Evolutionary conservation across 129 eudicot genomes (phyloP), one percentile per base, ranked within the genome.

Genomic region (Solidago caesia): DNA sequence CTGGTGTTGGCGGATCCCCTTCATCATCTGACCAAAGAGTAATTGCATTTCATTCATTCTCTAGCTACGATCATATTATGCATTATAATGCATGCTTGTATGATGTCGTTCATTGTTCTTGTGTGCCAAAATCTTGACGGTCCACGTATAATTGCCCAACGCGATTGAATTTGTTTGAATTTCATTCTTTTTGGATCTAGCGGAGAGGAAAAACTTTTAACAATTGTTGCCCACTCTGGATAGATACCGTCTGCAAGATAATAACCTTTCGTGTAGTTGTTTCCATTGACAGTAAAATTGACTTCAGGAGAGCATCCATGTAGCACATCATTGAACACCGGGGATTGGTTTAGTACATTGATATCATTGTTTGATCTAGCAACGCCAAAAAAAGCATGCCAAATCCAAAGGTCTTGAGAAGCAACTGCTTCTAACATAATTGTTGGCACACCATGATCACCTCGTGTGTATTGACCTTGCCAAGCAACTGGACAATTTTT

Each of bases 41-140:
- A 11, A 46, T 46, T n/a, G 70, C 42, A 62, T 75, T 59, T 5
- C 63, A 55, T 64, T 71, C 82, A 76, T 81, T 67, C 59, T 76
- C 63, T n/a, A n/a, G n/a, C n/a, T 0, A 81, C 53, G 5, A 81
- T 75, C 77, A 68, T 75, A 14, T 81, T 81, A 61, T 74, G 71
- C 42, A 74, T 27, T 65, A 80, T 73, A 11, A 74, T 80, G 42
- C 66, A 80, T 43, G 65, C 60, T 7, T 42, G 8, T 56, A 80
- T 80, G 21, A 80, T 68, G 11, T 80, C 43, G 1, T 21, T 44
- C 29, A 80, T 33, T 4, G 64, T 15, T 6, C 5, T 8, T 0
- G 0, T 39, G 44, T 74, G 41, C 60, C 67, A 80, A 10, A 62
- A 46, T 21, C 47, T 74, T 27, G 72, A 0, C 3, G 81, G 44